Conservation (phyloP, 345 rosid species). For the Eucalyptus sp. region DNA sequence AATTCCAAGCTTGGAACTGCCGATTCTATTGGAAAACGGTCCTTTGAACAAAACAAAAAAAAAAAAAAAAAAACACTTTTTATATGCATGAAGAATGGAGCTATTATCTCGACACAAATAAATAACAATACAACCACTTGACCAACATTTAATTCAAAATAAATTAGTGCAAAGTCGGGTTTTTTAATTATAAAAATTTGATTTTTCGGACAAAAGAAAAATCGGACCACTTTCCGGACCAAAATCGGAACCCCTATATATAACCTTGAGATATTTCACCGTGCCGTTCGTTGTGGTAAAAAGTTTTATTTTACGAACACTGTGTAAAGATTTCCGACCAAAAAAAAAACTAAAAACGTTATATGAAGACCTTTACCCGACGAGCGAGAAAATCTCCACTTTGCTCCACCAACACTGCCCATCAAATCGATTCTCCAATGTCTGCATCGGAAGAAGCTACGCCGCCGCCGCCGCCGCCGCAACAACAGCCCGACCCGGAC, state of each 20-base stretch:
- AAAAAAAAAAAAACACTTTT: not conserved
- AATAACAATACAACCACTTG: too few relatives aligned
- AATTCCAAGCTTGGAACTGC: not conserved
- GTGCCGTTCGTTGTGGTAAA: not conserved
- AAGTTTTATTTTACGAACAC: not conserved
- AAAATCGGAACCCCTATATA: not conserved
- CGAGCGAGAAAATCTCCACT: not conserved
- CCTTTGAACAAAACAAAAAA: not conserved
- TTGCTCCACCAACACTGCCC: not conserved
- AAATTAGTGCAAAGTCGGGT: not conserved
- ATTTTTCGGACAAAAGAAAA: not conserved
- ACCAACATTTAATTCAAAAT: not conserved
- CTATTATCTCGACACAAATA: not conserved
- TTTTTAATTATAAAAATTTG: not conserved
- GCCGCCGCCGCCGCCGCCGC: not conserved
- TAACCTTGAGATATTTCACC: not conserved
- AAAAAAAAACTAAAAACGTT: too few relatives aligned
- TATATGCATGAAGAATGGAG: not conserved
- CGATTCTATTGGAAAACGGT: not conserved
- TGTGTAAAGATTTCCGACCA: not conserved
- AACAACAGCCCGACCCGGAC: not conserved
- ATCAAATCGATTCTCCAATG: not conserved
- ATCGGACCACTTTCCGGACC: not conserved
- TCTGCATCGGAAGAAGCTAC: not conserved
- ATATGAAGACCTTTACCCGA: not conserved